Base-by-base conservation (phyloP, 116 monocot species). In the Papilionanthe hybrid region DNA sequence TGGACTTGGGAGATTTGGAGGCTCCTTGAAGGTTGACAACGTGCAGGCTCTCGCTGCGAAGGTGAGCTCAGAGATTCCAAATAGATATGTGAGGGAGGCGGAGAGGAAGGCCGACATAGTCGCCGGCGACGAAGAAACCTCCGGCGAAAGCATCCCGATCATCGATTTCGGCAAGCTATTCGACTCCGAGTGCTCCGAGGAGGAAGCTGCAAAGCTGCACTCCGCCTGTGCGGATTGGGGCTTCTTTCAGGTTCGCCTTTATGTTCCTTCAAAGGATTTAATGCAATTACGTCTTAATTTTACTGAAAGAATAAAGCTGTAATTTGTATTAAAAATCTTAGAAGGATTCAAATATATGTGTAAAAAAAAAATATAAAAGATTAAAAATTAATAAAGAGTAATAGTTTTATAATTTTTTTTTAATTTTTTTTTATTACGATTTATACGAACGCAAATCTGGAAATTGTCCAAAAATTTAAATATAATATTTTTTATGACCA, bases 171-270 rank as follows among this genome's bases (percentile, higher is more conserved):
- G 37, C 29, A 66, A 44, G 66, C 66, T 81, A 23, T 44, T 55
- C 19, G 53, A 78, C 17, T 50, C 72, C 5, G 23, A 72, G 7
- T 72, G 6, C 30, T 27, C 58, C 5, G 49, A 76, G 0, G 28
- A 72, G 6, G 83, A 83, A 71, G 69, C 78, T 18, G 81, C 72
- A 4, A 84, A 66, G 81, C 79, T 89, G 18, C 42, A 47, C 4
- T 69, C 56, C n/a, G 89, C 85, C 41, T 88, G 85, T 27, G 53
- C 79, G 77, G 85, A 83, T 45, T 45, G 45, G 45, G 45, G 45
- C 45, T 45, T 45, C 45, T 45, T 45, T 45, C 13, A 85, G 88
- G 88, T 82, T 85, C 20, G 83, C 84, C 83, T 89, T 89, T 42
- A 83, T 83, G 83, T 86, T 86, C 13, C 13, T 1, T 37, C 37